Evolutionary conservation across 148 eudicot genomes (phyloP).

Genomic region (Pouteria glomerata): DNA sequence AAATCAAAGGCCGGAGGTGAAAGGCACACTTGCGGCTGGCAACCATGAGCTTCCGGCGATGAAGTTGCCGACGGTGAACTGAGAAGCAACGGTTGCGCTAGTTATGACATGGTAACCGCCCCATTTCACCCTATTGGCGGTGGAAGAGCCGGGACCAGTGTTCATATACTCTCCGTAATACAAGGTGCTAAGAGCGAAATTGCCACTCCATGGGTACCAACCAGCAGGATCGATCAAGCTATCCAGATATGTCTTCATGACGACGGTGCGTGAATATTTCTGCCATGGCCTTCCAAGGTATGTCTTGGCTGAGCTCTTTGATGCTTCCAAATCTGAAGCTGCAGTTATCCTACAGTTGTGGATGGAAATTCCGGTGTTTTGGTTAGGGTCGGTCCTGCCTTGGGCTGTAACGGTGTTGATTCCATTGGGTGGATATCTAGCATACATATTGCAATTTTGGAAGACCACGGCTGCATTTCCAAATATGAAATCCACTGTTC

Average conservation of each 20-base stretch:
- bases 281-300: no score
- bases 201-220: slow-evolving; percentile 72
- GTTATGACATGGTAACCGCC: slow-evolving; percentile 60
- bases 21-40: slow-evolving; percentile 45
- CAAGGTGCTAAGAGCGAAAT: slow-evolving; percentile 59
- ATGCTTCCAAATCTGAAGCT: slow-evolving; percentile 33
- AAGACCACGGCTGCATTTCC: no score
- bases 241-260: slow-evolving; percentile 64
- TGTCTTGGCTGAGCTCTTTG: slow-evolving; percentile 29
- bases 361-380: slow-evolving; percentile 70
- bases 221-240: no score
- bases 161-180: slow-evolving; percentile 86
- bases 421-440: slow-evolving; percentile 40
- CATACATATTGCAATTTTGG: slow-evolving; percentile 61
- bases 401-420: slow-evolving; percentile 74
- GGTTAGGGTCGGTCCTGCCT: slow-evolving; percentile 68
- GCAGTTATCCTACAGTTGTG: slow-evolving; percentile 48
- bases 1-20: slow-evolving; percentile 35
- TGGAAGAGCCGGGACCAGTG: slow-evolving; percentile 63
- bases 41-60: slow-evolving; percentile 55
- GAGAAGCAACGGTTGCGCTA: slow-evolving; percentile 38
- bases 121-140: slow-evolving; percentile 59
- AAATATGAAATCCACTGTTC: no score
- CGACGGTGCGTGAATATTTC: no score
- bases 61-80: no score